A percentile compares a stretch with the other conserved stretches of the same genome.
Conservation (phyloP, 768 basidiomycete species). For the Suillus subluteus region DNA sequence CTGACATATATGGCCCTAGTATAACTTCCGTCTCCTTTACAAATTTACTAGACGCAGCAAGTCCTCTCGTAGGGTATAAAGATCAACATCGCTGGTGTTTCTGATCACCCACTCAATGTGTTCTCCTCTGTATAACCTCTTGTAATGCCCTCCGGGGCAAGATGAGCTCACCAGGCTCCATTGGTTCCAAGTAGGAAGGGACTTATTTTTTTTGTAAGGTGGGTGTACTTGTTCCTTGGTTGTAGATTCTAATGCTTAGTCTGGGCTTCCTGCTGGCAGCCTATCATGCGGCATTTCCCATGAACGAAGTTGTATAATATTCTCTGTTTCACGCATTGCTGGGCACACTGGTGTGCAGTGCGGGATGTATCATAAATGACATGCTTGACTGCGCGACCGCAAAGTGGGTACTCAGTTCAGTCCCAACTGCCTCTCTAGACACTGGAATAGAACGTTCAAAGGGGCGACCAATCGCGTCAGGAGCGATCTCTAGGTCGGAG, state of each 20-base stretch:
- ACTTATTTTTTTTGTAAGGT: no score
- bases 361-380: slow-evolving; percentile 59
- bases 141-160: not conserved
- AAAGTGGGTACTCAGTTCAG: slow-evolving; percentile 44
- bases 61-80: not conserved
- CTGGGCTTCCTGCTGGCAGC: not conserved
- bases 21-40: not conserved
- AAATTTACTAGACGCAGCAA: not conserved
- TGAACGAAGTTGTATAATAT: not conserved
- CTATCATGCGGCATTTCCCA: not conserved
- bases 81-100: not conserved
- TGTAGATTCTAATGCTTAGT: no score
- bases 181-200: no score
- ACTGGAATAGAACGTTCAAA: not conserved
- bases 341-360: slow-evolving; percentile 38
- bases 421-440: not conserved
- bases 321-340: not conserved
- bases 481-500: not conserved
- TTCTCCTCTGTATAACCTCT: not conserved
- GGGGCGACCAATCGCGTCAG: not conserved
- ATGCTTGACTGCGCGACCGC: slow-evolving; percentile 54
- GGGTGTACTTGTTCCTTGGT: no score
- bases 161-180: no score
- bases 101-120: not conserved
- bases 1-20: not conserved